phyloP scores from a whole-genome alignment of 495 filamentous ascomycete genomes.

The Penicillium dipodomyicola region DNA sequence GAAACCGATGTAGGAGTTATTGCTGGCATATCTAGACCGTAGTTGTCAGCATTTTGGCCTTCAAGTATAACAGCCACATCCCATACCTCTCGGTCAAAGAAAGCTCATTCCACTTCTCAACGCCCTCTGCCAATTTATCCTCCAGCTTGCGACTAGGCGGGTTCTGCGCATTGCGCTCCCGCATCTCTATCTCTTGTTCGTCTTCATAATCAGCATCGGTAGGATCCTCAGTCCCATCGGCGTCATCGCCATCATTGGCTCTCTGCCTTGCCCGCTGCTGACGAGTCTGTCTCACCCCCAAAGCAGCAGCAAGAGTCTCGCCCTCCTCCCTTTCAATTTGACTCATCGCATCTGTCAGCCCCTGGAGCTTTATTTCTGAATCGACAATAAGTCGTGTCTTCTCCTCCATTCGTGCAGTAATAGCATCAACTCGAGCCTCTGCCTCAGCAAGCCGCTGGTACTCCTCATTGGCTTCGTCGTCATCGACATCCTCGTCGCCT shows the following conservation, averaged over 20 bases:
- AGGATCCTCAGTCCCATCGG: slow-evolving; percentile 23
- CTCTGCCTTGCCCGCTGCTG: slow-evolving; percentile 21
- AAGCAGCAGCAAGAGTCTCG: slow-evolving; percentile 8
- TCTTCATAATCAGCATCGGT: slow-evolving; percentile 33
- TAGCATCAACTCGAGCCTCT: slow-evolving; percentile 29
- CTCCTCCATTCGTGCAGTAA: slow-evolving; percentile 41
- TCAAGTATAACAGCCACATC: not conserved
- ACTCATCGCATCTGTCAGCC: slow-evolving; percentile 30
- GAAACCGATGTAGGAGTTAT: slow-evolving; percentile 80
- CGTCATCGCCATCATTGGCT: slow-evolving; percentile 17
- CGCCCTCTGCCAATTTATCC: slow-evolving; percentile 26
- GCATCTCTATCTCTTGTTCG: slow-evolving; percentile 21
- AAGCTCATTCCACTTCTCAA: slow-evolving; percentile 31
- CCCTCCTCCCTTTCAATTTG: slow-evolving; percentile 34
- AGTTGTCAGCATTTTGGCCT: not conserved
- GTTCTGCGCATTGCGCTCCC: slow-evolving; percentile 22
- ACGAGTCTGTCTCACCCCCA: slow-evolving; percentile 20
- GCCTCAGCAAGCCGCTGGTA: slow-evolving; percentile 26
- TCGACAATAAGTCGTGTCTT: slow-evolving; percentile 43
- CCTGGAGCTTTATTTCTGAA: slow-evolving; percentile 32
- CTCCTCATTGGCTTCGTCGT: slow-evolving; percentile 19
- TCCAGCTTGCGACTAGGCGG: slow-evolving; percentile 31
- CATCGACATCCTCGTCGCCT: slow-evolving; percentile 10
- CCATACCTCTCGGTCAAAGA: slow-evolving; percentile 42
- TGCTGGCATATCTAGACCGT: slow-evolving; percentile 56